A percentile compares a stretch with the other conserved stretches of the same genome.
Evolutionary conservation across 371 early-diverging fungal species (phyloP).

Genomic region (Rhizoclosmatium hyalinum): DNA sequence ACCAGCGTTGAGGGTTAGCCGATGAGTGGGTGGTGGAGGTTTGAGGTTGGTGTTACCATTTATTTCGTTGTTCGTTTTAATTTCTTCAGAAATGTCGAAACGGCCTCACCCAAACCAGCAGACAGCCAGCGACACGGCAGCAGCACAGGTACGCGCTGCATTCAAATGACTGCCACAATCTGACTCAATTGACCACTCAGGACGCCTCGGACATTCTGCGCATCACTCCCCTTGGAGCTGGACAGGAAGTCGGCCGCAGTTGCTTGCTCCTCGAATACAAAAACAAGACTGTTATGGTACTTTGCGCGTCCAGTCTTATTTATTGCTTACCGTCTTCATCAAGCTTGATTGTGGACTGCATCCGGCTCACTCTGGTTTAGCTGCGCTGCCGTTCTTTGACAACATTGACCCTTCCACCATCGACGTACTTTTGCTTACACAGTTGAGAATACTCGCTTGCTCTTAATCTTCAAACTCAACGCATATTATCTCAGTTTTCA

Average conservation of each 20-base stretch:
- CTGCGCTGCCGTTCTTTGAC: slow-evolving; percentile 98
- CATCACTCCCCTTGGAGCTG: slow-evolving; percentile 98
- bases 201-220: slow-evolving; percentile 50
- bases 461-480: neutral
- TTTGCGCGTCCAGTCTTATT: slow-evolving; percentile 33
- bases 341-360: slow-evolving; percentile 99
- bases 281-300: slow-evolving; percentile 94
- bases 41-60: neutral
- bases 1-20: neutral
- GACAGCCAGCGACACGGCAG: slow-evolving; percentile 12
- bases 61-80: neutral
- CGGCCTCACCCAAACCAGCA: neutral
- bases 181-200: neutral
- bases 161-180: neutral
- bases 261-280: slow-evolving; percentile 97
- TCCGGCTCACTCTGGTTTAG: slow-evolving; percentile 97
- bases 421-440: slow-evolving; percentile 96
- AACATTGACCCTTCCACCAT: slow-evolving; percentile 93
- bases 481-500: slow-evolving; percentile 80
- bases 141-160: neutral
- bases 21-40: neutral
- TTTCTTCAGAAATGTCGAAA: neutral
- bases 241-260: slow-evolving; percentile 99
- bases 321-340: slow-evolving; percentile 3
- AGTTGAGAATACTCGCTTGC: slow-evolving; percentile 60